Base-by-base conservation (phyloP, 2,329 filamentous ascomycete species). In the Colletotrichum falcatum region DNA sequence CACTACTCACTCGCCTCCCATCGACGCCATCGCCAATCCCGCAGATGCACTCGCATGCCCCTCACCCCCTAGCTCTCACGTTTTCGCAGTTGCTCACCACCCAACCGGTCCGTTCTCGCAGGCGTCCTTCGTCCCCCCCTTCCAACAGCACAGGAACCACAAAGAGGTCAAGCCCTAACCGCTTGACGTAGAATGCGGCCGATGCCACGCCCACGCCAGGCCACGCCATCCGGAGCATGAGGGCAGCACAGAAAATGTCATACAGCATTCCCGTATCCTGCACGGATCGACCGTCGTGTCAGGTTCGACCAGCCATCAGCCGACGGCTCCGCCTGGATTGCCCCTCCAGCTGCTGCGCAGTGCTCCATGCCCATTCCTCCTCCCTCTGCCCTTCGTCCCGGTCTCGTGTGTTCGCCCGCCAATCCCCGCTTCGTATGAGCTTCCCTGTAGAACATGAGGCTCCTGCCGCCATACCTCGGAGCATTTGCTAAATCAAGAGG, bases 201-300 rank as follows among this genome's bases (percentile, higher is more conserved):
- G 62, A 48, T 44, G 54, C 65, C 59, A 67, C 58, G 64, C 44
- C 59, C 33, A 9, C 33, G 33, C 33, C 33, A 35, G 33, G 6
- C 33, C 33, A 35, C 14, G 37, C 39, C 39, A 51, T 39, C 54
- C 33, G n/a, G 59, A 61, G 59, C n/a, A 48, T 23, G 59, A 51
- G 44, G 46, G 44, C 39, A 51, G 30, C 59, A n/a, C 46, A 51
- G 23, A 33, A 49, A 48, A 37, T 20, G 18, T 35, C 49, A 35
- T 51, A 33, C 63, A 35, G 63, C 67, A 30, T 49, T 56, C 35
- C 59, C 33, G 59, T 61, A 37, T 53, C 51, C 67, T 67, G 67
- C 56, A 70, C 63, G 67, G 67, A 70, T 70, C 63, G 67, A 62
- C 67, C 51, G 67, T 58, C 35, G 67, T 70, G 63, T 53, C 35